Percentiles rank a stretch among this genome's conserved stretches.
Conservation (phyloP, 805 yeast genomes). For the Phaffomyces opuntiae region DNA sequence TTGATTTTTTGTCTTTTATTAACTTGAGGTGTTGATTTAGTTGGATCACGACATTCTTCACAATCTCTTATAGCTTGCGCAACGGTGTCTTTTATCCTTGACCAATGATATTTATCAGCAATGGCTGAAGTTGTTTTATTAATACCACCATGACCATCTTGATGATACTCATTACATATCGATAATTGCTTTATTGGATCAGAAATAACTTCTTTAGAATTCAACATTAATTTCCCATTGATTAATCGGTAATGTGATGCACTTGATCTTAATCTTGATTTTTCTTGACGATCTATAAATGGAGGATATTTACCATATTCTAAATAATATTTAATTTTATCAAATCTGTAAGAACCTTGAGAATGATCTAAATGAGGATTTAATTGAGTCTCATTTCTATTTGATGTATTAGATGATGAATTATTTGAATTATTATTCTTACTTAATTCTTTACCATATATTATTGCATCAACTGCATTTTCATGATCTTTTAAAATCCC, state of each 20-base stretch:
- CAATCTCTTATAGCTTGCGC: constrained; percentile 73
- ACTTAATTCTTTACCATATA: constrained; percentile 75
- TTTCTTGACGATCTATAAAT: constrained; percentile 73
- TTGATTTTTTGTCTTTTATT: constrained; percentile 2
- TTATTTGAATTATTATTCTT: constrained; percentile 32
- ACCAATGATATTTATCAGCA: constrained; percentile 84
- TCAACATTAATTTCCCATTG: constrained; percentile 67
- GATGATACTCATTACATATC: constrained; percentile 66
- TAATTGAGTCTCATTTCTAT: constrained; percentile 1
- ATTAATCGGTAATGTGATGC: constrained; percentile 70
- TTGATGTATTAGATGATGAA: not conserved
- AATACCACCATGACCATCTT: constrained; percentile 73
- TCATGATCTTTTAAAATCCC: constrained; percentile 83
- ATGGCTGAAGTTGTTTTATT: constrained; percentile 77
- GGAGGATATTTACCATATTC: constrained; percentile 86
- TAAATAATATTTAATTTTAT: constrained; percentile 67
- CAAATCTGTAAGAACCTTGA: constrained; percentile 56
- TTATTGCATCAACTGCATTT: constrained; percentile 77
- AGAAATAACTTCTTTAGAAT: constrained; percentile 77
- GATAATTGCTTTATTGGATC: constrained; percentile 69
- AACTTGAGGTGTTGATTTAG: constrained; percentile 6
- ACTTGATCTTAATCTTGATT: constrained; percentile 74
- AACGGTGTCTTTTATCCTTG: constrained; percentile 82
- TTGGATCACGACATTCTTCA: constrained; percentile 44
- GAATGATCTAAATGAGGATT: constrained; percentile 8